phyloP scores from a whole-genome alignment of 768 basidiomycete species.

The Podaxis rugospora region DNA sequence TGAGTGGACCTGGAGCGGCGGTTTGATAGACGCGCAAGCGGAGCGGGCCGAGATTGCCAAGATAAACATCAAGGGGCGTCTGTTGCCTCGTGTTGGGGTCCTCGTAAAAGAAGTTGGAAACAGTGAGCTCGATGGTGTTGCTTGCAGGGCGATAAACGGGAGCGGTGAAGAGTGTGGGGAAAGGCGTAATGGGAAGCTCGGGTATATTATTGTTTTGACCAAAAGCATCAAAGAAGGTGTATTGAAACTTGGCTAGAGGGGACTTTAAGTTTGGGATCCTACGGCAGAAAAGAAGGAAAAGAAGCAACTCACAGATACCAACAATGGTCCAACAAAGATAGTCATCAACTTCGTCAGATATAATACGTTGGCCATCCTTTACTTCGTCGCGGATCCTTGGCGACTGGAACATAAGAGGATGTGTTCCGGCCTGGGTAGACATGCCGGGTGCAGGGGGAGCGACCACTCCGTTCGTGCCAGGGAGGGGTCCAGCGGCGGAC shows the following conservation, averaged over 20 bases:
- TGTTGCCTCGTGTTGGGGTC: slow-evolving; percentile 60
- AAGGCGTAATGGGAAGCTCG: slow-evolving; percentile 80
- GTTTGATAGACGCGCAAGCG: slow-evolving; percentile 74
- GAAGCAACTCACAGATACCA: slow-evolving; percentile 72
- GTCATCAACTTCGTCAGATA: slow-evolving; percentile 90
- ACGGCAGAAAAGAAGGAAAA: slow-evolving; percentile 7
- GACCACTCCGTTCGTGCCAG: slow-evolving; percentile 67
- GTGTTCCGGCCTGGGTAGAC: slow-evolving; percentile 73
- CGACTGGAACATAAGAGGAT: slow-evolving; percentile 73
- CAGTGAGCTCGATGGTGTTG: slow-evolving; percentile 77
- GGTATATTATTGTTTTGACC: slow-evolving; percentile 76
- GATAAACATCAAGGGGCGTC: slow-evolving; percentile 80
- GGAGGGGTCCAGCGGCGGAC: slow-evolving; percentile 82
- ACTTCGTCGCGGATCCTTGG: slow-evolving; percentile 80
- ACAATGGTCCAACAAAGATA: slow-evolving; percentile 96
- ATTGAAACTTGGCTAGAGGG: slow-evolving; percentile 80
- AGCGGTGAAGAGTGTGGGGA: slow-evolving; percentile 80
- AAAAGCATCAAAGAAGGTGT: slow-evolving; percentile 90
- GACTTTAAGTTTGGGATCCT: slow-evolving; percentile 13
- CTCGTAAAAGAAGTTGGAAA: slow-evolving; percentile 85
- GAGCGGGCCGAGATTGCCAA: slow-evolving; percentile 87
- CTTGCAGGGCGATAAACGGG: slow-evolving; percentile 68
- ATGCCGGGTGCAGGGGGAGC: slow-evolving; percentile 72
- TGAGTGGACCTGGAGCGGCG: slow-evolving; percentile 63
- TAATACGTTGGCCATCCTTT: slow-evolving; percentile 68